phyloP scores from a whole-genome alignment of 257 asterid species.

The Scutellaria galericulata region DNA sequence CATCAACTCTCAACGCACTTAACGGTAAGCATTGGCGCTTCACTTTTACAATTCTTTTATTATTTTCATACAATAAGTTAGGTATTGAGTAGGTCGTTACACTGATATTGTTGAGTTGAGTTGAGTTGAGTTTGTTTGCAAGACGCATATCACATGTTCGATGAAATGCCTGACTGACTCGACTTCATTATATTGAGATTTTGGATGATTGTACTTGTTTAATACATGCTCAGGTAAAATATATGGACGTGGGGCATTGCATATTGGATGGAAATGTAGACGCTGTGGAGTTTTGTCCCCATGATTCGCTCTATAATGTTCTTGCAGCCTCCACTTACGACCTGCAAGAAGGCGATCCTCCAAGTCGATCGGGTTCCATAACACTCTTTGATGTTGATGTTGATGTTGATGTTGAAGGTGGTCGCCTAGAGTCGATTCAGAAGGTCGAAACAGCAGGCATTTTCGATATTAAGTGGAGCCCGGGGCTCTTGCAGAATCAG shows the following conservation, averaged over 20 bases:
- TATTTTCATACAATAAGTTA: neutral
- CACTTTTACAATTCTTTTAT: neutral
- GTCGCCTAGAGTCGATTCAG: conserved; percentile 56
- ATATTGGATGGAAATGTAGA: conserved; percentile 87
- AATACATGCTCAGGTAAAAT: conserved; percentile 33
- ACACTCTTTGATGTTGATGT: conserved; percentile 71
- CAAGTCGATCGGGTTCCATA: conserved; percentile 78
- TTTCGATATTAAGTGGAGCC: conserved; percentile 92
- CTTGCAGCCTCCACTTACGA: conserved; percentile 95
- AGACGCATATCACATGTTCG: conserved; percentile 30
- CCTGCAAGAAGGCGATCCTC: conserved; percentile 82
- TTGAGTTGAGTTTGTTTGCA: neutral
- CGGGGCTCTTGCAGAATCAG: conserved; percentile 33
- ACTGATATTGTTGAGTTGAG: neutral
- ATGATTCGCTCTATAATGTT: conserved; percentile 58
- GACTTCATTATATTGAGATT: neutral
- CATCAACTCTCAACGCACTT: conserved; percentile 10
- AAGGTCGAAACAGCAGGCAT: conserved; percentile 72
- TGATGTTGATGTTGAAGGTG: conserved; percentile 63
- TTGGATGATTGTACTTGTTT: neutral
- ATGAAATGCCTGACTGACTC: conserved; percentile 37
- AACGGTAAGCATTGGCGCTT: conserved; percentile 19
- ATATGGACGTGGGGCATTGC: conserved; percentile 73
- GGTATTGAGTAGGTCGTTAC: neutral
- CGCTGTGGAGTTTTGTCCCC: conserved; percentile 94